These are phyloP conservation scores for Sanghuangporus sanghuang DNA, from an alignment of 1,284 basidiomycete species.

Conservation along the genomic window DNA sequence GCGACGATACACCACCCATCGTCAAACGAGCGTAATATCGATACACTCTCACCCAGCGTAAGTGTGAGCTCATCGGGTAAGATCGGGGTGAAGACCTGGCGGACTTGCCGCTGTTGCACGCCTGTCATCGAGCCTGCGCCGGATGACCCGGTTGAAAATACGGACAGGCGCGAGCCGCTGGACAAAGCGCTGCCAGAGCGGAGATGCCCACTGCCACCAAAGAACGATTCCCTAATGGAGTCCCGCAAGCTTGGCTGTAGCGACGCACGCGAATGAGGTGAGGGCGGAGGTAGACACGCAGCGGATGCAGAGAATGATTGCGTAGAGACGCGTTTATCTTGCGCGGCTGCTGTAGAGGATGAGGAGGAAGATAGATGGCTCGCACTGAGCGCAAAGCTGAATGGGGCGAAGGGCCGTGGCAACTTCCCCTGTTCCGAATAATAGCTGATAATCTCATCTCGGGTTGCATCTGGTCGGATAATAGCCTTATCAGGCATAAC, in stretches of 20 bases:
- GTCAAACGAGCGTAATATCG: constrained; percentile 56
- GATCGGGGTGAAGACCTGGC: constrained; percentile 58
- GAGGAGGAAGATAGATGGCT: constrained; percentile 20
- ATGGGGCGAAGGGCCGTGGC: constrained; percentile 43
- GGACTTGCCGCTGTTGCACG: constrained; percentile 45
- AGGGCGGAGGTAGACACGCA: constrained; percentile 1
- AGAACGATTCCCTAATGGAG: constrained; percentile 26
- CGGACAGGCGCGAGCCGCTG: constrained; percentile 20
- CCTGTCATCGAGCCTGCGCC: constrained; percentile 30
- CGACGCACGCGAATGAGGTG: constrained; percentile 22
- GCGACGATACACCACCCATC: constrained; percentile 75
- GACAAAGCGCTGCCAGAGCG: constrained; percentile 11
- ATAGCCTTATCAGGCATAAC: constrained; percentile 48
- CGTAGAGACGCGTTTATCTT: constrained; percentile 19
- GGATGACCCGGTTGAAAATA: constrained; percentile 33
- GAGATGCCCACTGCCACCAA: constrained; percentile 21
- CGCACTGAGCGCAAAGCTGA: constrained; percentile 33
- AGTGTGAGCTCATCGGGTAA: constrained; percentile 66
- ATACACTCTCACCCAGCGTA: constrained; percentile 50
- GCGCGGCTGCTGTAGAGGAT: constrained; percentile 13
- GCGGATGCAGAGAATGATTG: constrained; percentile 20
- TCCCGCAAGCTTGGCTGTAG: constrained; percentile 28
- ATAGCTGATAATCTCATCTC: constrained; percentile 40
- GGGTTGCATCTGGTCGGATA: constrained; percentile 30
- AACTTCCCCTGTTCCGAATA: constrained; percentile 42